Evolutionary conservation across 1,139 yeast genomes (phyloP).

Genomic region (Sugiyamaella paludigena): DNA sequence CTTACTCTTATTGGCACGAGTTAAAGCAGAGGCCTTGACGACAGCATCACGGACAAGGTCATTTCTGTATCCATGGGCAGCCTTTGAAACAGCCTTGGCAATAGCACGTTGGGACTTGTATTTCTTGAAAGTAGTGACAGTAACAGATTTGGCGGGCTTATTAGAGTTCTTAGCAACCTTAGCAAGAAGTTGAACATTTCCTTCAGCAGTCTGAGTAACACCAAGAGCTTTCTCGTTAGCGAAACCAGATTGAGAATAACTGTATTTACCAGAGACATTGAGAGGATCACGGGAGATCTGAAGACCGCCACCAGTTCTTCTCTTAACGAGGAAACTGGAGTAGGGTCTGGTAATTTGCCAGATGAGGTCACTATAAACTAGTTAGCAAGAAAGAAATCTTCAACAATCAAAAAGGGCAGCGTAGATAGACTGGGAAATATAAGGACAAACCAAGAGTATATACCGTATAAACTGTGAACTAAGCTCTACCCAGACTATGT

Average conservation of each 20-base stretch:
- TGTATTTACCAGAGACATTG: constrained; percentile 47
- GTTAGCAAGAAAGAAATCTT: constrained; percentile 12
- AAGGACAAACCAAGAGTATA: too few species aligned
- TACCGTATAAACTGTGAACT: too few species aligned
- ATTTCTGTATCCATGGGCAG: constrained; percentile 47
- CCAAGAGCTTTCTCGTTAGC: constrained; percentile 50
- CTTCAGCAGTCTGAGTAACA: constrained; percentile 39
- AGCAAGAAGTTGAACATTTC: constrained; percentile 44
- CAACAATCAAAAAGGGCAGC: not conserved
- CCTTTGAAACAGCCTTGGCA: constrained; percentile 47
- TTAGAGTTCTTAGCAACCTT: constrained; percentile 43
- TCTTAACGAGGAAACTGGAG: constrained; percentile 48
- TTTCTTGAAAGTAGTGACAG: constrained; percentile 42
- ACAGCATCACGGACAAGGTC: constrained; percentile 48
- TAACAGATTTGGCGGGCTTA: constrained; percentile 45
- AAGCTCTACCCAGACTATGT: too few species aligned
- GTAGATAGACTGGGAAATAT: not conserved
- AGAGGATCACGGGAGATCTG: constrained; percentile 50
- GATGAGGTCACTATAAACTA: constrained; percentile 43
- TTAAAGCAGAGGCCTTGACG: constrained; percentile 45
- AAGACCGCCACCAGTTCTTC: constrained; percentile 41
- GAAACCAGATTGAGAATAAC: constrained; percentile 47
- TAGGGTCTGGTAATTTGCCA: constrained; percentile 50
- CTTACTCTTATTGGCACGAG: constrained; percentile 41
- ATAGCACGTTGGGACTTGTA: constrained; percentile 44